Evolutionary conservation across 495 filamentous ascomycete species (phyloP), one percentile per base, ranked within the genome.

Genomic region (Penicillium tannophilum): DNA sequence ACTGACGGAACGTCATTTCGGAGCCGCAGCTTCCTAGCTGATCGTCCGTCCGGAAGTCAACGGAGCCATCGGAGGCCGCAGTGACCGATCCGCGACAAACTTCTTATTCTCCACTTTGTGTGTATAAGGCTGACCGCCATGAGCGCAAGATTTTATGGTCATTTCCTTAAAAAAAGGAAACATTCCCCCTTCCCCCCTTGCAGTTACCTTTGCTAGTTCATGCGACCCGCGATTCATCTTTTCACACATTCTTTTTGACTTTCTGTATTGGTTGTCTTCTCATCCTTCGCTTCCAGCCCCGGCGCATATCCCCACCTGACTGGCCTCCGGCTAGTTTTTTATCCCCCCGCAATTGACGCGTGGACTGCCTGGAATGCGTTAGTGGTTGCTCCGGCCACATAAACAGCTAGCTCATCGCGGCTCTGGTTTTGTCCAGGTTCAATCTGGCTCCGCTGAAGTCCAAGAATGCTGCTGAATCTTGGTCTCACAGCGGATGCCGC

Each of bases 401-500:
- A 55, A 49, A 45, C 41, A 36, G 35, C 42, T 33, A 46, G 45
- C 12, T 19, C 35, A 6, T 35, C 47, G 39, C 49, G 42, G 54
- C 49, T 42, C 42, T 48, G 35, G 46, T 39, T 44, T 49, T 31
- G 24, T 12, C 8, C 31, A 63, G 30, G 36, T 55, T 44, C 39
- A 41, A 17, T 68, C 63, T 67, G 63, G 63, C 62, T 65, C 60
- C 63, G 63, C 63, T 63, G 55, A 20, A 61, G 61, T 55, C 58
- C 60, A 63, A 72, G 60, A 68, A 80, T 79, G 77, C 63, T 77
- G 53, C 68, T 79, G 55, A 79, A 76, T 65, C 74, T 83, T 63
- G 76, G 78, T 58, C 70, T 83, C 55, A 76, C 81, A 65, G 80
- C 80, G 63, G 74, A 82, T 66, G 80, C 77, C 53, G 80, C 79